phyloP scores from a whole-genome alignment of 306 rosid species.

The Prunus campanulata region DNA sequence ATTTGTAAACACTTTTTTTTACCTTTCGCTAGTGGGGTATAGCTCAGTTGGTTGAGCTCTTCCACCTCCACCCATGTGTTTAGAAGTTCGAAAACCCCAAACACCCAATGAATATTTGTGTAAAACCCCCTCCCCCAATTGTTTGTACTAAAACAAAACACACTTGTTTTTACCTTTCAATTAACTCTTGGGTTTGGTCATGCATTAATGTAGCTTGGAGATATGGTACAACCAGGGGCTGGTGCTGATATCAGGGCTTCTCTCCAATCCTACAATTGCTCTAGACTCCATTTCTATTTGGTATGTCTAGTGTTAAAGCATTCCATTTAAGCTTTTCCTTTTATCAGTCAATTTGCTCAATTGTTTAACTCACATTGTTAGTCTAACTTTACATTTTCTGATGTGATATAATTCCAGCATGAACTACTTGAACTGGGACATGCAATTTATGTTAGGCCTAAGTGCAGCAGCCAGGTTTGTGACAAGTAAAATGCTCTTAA shows the following conservation, averaged over 20 bases:
- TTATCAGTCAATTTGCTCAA: neutral
- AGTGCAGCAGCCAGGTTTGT: slow-evolving; percentile 69
- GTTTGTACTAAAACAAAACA: neutral
- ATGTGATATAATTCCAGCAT: slow-evolving; percentile 40
- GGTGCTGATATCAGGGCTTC: slow-evolving; percentile 72
- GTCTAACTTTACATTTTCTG: slow-evolving; percentile 3
- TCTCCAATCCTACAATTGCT: slow-evolving; percentile 51
- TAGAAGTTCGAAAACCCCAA: too few species aligned
- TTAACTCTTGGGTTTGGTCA: neutral
- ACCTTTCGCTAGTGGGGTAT: neutral
- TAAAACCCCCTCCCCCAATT: too few species aligned
- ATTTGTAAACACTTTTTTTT: too few species aligned
- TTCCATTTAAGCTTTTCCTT: neutral
- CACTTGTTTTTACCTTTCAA: neutral
- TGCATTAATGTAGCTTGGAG: slow-evolving; percentile 53
- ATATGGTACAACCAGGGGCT: slow-evolving; percentile 78
- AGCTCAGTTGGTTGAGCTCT: too few species aligned
- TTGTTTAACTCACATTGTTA: neutral
- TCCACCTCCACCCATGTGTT: too few species aligned
- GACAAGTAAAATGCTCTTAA: neutral
- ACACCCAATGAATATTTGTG: too few species aligned
- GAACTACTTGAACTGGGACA: slow-evolving; percentile 66
- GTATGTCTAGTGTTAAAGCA: slow-evolving; percentile 17
- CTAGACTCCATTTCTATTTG: slow-evolving; percentile 59
- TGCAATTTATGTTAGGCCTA: slow-evolving; percentile 67